These are phyloP conservation scores for Nadsonia starkeyi-henricii DNA, from an alignment of 1,139 yeast genomes.

Conservation along the genomic window DNA sequence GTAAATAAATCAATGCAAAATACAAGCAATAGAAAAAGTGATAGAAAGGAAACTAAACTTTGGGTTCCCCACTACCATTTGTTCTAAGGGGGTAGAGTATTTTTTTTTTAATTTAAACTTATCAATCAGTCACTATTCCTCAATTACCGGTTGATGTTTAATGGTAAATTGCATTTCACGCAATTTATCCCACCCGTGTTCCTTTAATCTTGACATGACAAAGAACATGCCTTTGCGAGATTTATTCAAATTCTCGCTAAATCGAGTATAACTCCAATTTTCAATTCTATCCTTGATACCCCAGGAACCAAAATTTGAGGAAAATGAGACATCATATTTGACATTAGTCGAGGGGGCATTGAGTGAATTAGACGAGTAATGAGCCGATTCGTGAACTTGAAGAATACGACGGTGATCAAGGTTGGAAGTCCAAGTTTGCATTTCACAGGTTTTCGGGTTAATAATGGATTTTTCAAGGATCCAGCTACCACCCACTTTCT, in stretches of 20 bases:
- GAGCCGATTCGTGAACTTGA: conserved; percentile 64
- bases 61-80: no score
- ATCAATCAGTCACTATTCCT: no score
- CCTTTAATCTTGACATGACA: conserved; percentile 53
- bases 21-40: no score
- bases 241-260: conserved; percentile 50
- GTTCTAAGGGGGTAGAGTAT: no score
- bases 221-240: conserved; percentile 62
- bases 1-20: no score
- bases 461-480: conserved; percentile 69
- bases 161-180: conserved; percentile 5
- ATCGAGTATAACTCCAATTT: conserved; percentile 62
- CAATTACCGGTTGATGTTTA: not conserved
- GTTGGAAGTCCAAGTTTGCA: conserved; percentile 69
- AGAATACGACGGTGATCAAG: conserved; percentile 74
- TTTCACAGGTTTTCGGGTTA: conserved; percentile 42
- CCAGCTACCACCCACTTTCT: conserved; percentile 64
- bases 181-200: conserved; percentile 19
- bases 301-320: conserved; percentile 45
- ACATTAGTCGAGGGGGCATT: conserved; percentile 11
- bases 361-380: conserved; percentile 28
- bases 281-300: conserved; percentile 68
- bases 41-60: no score
- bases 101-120: no score
- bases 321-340: conserved; percentile 40